Percentiles rank a stretch among this genome's conserved stretches.
Conservation (phyloP, 2,329 filamentous ascomycete genomes). For the Calcarisporium arbuscula region DNA sequence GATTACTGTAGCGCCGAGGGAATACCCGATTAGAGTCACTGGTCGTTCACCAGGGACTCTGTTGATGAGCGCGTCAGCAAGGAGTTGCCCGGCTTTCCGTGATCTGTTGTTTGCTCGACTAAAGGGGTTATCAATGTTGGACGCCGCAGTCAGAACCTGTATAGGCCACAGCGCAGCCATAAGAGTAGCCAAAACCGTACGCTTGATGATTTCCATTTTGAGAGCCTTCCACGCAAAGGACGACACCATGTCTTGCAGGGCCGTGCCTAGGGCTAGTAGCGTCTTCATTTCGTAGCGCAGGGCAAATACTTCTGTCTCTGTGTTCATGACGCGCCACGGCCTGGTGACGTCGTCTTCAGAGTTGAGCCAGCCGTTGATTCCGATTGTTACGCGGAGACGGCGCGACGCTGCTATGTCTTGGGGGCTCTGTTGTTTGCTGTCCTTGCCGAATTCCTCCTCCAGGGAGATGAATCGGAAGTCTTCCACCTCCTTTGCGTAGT, state of each 20-base stretch:
- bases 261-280: slow-evolving; percentile 68
- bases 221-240: slow-evolving; percentile 71
- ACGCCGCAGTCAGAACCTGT: slow-evolving; percentile 57
- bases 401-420: no score
- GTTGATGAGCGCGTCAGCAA: slow-evolving; percentile 78
- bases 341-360: slow-evolving; percentile 67
- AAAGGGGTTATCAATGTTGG: slow-evolving; percentile 76
- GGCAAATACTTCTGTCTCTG: slow-evolving; percentile 74
- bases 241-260: slow-evolving; percentile 64
- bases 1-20: slow-evolving; percentile 73
- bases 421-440: slow-evolving; percentile 19
- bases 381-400: slow-evolving; percentile 73
- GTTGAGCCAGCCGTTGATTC: slow-evolving; percentile 80
- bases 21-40: slow-evolving; percentile 76
- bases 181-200: slow-evolving; percentile 62
- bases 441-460: slow-evolving; percentile 35
- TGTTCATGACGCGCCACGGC: slow-evolving; percentile 71
- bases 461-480: slow-evolving; percentile 77
- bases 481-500: slow-evolving; percentile 80
- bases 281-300: slow-evolving; percentile 76
- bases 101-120: slow-evolving; percentile 68
- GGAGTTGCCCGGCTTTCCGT: slow-evolving; percentile 71
- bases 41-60: slow-evolving; percentile 75
- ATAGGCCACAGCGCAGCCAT: slow-evolving; percentile 66
- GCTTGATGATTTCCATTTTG: slow-evolving; percentile 67